Percentiles rank a stretch among this genome's conserved stretches.
Conservation (phyloP, 345 rosid species). For the Clarkia xantiana region DNA sequence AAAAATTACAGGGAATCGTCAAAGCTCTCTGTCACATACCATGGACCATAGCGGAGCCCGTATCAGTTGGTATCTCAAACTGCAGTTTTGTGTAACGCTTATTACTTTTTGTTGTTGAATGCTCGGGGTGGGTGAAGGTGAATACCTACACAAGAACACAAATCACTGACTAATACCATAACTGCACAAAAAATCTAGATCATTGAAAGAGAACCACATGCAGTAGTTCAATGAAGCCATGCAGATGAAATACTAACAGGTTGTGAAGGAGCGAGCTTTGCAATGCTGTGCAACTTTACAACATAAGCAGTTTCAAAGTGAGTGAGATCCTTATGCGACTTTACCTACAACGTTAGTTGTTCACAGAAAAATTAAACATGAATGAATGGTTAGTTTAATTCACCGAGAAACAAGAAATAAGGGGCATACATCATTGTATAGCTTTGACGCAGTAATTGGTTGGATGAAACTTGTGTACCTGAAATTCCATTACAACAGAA, state of each 20-base stretch:
- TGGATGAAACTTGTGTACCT: conserved; percentile 98
- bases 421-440: conserved; percentile 78
- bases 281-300: conserved; percentile 78
- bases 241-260: conserved; percentile 34
- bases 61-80: conserved; percentile 54
- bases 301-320: conserved; percentile 98
- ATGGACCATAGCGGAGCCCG: conserved; percentile 80
- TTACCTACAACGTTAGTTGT: conserved; percentile 39
- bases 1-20: no score
- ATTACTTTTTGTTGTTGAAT: conserved; percentile 43
- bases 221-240: no score
- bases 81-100: conserved; percentile 64
- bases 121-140: conserved; percentile 75
- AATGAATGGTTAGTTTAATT: conserved; percentile 2
- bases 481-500: conserved; percentile 12
- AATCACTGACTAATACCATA: conserved; percentile 3
- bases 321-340: conserved; percentile 72
- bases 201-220: background rate
- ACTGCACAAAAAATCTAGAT: background rate
- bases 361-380: conserved; percentile 4
- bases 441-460: conserved; percentile 80
- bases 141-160: conserved; percentile 46
- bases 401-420: conserved; percentile 9
- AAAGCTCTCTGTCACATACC: conserved; percentile 24
- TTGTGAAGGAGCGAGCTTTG: conserved; percentile 72